phyloP scores from a whole-genome alignment of 2,329 filamentous ascomycete species.

The Neofusicoccum laricinum region DNA sequence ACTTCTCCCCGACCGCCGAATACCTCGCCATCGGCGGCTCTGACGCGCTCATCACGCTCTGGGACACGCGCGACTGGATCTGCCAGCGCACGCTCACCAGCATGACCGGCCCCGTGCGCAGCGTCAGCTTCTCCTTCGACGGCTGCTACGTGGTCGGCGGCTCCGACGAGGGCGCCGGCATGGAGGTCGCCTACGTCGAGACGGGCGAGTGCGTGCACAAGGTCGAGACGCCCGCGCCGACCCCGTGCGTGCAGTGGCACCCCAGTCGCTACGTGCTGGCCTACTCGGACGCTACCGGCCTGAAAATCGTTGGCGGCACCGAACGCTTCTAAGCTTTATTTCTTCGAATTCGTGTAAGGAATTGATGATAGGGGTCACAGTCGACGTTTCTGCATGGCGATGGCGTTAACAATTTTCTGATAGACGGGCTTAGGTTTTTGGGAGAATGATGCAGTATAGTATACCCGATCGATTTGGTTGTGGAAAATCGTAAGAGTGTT shows the following conservation, averaged over 20 bases:
- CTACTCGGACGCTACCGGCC: conserved; percentile 63
- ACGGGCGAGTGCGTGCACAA: conserved; percentile 70
- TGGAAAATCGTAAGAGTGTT: no score
- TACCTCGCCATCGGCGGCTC: conserved; percentile 73
- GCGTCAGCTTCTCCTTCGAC: conserved; percentile 74
- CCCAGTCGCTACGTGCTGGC: conserved; percentile 71
- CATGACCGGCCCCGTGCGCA: conserved; percentile 68
- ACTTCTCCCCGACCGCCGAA: conserved; percentile 67
- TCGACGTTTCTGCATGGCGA: neutral
- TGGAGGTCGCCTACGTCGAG: conserved; percentile 71
- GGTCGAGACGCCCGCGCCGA: conserved; percentile 64
- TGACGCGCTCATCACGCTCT: conserved; percentile 72
- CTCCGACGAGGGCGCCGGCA: conserved; percentile 67
- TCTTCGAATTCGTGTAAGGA: neutral
- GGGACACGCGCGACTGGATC: conserved; percentile 76
- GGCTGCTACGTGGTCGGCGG: conserved; percentile 72
- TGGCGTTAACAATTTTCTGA: neutral
- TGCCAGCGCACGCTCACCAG: conserved; percentile 68
- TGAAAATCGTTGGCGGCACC: conserved; percentile 63
- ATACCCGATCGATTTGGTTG: neutral
- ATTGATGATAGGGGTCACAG: neutral
- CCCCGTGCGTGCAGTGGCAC: conserved; percentile 71
- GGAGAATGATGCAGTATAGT: neutral
- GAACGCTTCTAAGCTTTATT: conserved; percentile 18
- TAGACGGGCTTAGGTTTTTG: neutral